A percentile compares a stretch with the other conserved stretches of the same genome.
phyloP scores from a whole-genome alignment of 306 rosid genomes.

The Sophora flavescens region DNA sequence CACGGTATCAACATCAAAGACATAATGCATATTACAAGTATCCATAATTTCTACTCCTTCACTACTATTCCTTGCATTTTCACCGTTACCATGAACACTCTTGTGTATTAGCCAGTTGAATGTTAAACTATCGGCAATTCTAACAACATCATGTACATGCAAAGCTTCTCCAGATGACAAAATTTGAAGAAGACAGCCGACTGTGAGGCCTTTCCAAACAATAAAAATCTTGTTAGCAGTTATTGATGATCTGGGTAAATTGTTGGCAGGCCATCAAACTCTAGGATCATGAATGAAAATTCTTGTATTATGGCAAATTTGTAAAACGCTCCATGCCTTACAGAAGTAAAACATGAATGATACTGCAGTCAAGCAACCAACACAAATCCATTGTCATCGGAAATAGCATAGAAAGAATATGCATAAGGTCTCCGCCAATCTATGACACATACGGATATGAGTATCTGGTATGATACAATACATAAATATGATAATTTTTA shows the following conservation, averaged over 20 bases:
- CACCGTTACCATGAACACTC: constrained; percentile 8
- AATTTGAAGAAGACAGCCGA: not conserved
- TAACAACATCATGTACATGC: constrained; percentile 1
- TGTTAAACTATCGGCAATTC: not conserved
- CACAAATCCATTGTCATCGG: not conserved
- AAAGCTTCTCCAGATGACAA: not conserved
- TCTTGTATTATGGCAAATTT: not conserved
- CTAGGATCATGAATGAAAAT: not conserved
- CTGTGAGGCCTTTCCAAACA: not conserved
- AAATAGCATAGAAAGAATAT: constrained; percentile 12
- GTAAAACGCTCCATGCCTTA: not conserved
- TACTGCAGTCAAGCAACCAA: constrained; percentile 2
- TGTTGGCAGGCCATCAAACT: not conserved
- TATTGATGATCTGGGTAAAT: not conserved
- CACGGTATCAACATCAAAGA: not conserved
- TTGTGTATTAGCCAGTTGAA: not conserved
- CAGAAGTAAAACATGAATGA: constrained; percentile 7
- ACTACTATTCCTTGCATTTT: not conserved
- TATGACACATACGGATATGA: too few species aligned
- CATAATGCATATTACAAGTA: constrained; percentile 26
- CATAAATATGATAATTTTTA: too few species aligned
- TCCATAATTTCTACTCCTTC: not conserved
- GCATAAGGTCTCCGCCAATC: not conserved
- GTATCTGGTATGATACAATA: too few species aligned
- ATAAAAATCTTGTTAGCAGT: not conserved